Evolutionary conservation across 2,329 filamentous ascomycete species (phyloP), one percentile per base, ranked within the genome.

Genomic region (Paraphoma chrysanthemicola): DNA sequence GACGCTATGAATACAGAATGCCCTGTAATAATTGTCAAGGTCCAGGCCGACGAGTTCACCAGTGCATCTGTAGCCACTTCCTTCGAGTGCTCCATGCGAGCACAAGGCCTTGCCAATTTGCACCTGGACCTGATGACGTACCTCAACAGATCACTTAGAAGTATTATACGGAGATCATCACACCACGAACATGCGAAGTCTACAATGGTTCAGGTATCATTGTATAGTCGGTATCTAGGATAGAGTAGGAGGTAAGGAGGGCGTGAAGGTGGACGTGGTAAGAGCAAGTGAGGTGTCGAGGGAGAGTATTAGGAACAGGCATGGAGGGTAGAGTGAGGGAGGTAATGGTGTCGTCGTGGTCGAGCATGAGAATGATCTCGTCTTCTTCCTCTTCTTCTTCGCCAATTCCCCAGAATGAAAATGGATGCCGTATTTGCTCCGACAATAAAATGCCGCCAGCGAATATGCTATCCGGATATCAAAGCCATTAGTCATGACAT

Each of bases 401-500:
- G 57, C 58, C 54, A 54, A 60, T 58, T 53, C 50, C 59, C 55
- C 54, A 47, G 56, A 56, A 56, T 56, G 44, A 60, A 63, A 65
- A 61, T 66, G 60, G 69, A 72, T 63, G 65, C 62, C 63, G 65
- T 59, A 59, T 62, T 64, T 67, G 64, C 66, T 56, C 57, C 60
- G 58, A 67, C 57, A 55, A 23, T 56, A 53, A 46, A 44, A 48
- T 58, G 63, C 69, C 65, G 66, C 59, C 60, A 64, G 66, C 67
- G 70, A 57, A 70, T 64, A 65, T 67, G 67, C 71, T 74, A 71
- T 76, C 73, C 68, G 64, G 68, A 70, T 70, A 70, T 70, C 68
- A 69, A 74, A 69, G 66, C 74, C 75, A 73, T 78, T 76, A 76
- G 71, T 77, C 74, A 72, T 77, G 68, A 78, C 69, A 63, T 67